phyloP scores from a whole-genome alignment of 2,329 filamentous ascomycete species.

The Hypoxylon sp. region DNA sequence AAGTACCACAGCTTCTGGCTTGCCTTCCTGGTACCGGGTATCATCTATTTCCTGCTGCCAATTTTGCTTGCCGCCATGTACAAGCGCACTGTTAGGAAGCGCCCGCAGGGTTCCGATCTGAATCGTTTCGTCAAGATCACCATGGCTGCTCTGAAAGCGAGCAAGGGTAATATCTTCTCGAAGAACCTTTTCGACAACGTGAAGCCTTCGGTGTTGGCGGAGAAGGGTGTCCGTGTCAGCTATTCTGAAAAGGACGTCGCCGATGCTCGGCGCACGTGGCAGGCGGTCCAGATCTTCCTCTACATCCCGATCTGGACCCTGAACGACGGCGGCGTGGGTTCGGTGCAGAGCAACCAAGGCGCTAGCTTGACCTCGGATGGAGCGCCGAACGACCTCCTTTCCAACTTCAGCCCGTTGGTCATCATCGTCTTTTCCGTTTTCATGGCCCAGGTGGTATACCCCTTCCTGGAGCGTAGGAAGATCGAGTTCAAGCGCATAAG shows the following conservation, averaged over 20 bases:
- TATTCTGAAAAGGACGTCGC: slow-evolving; percentile 73
- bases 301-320: slow-evolving; percentile 52
- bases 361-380: slow-evolving; percentile 56
- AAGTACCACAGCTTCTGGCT: slow-evolving; percentile 70
- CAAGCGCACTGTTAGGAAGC: slow-evolving; percentile 62
- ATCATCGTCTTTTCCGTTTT: slow-evolving; percentile 66
- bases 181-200: slow-evolving; percentile 66
- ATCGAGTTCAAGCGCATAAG: slow-evolving; percentile 66
- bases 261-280: slow-evolving; percentile 63
- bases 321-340: slow-evolving; percentile 53
- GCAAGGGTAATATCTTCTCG: slow-evolving; percentile 60
- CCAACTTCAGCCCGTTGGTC: slow-evolving; percentile 65
- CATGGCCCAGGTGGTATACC: slow-evolving; percentile 64
- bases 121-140: slow-evolving; percentile 65
- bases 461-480: slow-evolving; percentile 57
- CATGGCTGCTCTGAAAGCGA: slow-evolving; percentile 58
- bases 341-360: slow-evolving; percentile 48
- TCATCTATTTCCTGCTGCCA: slow-evolving; percentile 66
- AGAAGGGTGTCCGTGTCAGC: slow-evolving; percentile 58
- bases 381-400: slow-evolving; percentile 67
- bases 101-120: slow-evolving; percentile 72
- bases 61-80: slow-evolving; percentile 63
- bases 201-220: slow-evolving; percentile 61
- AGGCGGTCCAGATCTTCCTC: slow-evolving; percentile 52
- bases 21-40: slow-evolving; percentile 52